Conservation (phyloP, 495 filamentous ascomycete genomes). For the Saxophila tyrrhenica region DNA sequence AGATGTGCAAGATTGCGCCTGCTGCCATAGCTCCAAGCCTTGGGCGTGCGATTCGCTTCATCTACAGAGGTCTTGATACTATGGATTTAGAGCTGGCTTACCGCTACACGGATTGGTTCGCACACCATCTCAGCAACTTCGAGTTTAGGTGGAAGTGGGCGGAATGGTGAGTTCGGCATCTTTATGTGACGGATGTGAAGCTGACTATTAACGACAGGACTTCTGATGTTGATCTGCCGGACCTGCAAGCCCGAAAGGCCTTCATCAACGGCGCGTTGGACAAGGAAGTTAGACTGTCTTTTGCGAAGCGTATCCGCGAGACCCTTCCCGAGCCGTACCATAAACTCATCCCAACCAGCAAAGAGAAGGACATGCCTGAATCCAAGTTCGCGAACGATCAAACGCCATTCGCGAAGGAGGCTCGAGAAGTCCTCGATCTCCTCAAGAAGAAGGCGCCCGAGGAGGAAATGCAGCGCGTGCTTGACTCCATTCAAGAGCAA, state of each 20-base stretch:
- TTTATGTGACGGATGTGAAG: neutral
- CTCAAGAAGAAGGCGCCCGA: slow-evolving; percentile 75
- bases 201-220: slow-evolving; percentile 37
- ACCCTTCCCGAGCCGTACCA: slow-evolving; percentile 83
- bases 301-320: slow-evolving; percentile 89
- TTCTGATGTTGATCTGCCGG: slow-evolving; percentile 67
- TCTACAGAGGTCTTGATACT: slow-evolving; percentile 66
- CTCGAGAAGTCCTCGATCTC: slow-evolving; percentile 62
- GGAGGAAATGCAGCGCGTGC: slow-evolving; percentile 63
- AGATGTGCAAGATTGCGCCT: slow-evolving; percentile 88
- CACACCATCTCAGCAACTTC: slow-evolving; percentile 96
- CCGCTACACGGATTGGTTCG: slow-evolving; percentile 94
- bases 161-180: slow-evolving; percentile 56
- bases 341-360: slow-evolving; percentile 65
- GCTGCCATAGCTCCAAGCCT: slow-evolving; percentile 92
- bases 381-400: slow-evolving; percentile 78
- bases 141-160: slow-evolving; percentile 99
- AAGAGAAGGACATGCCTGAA: slow-evolving; percentile 85
- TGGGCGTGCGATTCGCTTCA: slow-evolving; percentile 82
- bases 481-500: slow-evolving; percentile 51
- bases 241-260: slow-evolving; percentile 76
- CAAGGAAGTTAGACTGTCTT: slow-evolving; percentile 93
- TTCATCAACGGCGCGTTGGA: slow-evolving; percentile 85
- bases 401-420: slow-evolving; percentile 70
- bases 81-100: slow-evolving; percentile 80